Base-by-base conservation (phyloP, 305 asterid species). In the Fraxinus latifolia region DNA sequence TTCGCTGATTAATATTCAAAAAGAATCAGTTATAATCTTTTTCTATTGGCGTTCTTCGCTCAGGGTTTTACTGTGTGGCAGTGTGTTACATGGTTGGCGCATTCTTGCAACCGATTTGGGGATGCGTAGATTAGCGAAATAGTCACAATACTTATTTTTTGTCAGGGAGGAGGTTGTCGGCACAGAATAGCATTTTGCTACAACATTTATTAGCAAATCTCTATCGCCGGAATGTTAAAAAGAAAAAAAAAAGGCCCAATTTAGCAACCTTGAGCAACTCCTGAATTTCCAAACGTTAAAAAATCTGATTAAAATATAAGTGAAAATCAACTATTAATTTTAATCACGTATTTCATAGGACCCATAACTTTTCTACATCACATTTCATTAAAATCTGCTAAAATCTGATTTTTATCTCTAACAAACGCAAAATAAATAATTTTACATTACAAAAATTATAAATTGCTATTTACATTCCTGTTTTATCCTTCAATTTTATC, bases 111-210 rank as follows among this genome's bases (percentile, higher is more conserved):
- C 68, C 88, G 81, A 92, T 85, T 11, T 83, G 86, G 81, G 15
- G 1, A 50, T 21, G 97, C 90, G 93, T 77, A 93, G 2, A 84
- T 86, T 93, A 90, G 94, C 55, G 79, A 36, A 79, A 80, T 79
- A 84, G 88, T 42, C 6, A 47, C 60, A 14, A 5, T 47, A 47
- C 17, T 47, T 47, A 47, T 14, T 53, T n/a, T n/a, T 53, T 17
- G 12, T 55, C 67, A 17, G 12, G 67, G 27, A 55, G 4, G 25
- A 4, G 9, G 27, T 55, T 55, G 67, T 55, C 27, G 27, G 67
- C 7, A 12, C 67, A 55, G 12, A 55, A 6, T n/a, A 53, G 62
- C 62, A 50, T n/a, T 50, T 50, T 50, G 23, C 62, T 5, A 50
- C 62, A 50, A 50, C 25, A 17, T 55, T 53, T 55, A 17, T 17